Evolutionary conservation across 306 rosid species (phyloP).

Genomic region (Luffa acutangula): DNA sequence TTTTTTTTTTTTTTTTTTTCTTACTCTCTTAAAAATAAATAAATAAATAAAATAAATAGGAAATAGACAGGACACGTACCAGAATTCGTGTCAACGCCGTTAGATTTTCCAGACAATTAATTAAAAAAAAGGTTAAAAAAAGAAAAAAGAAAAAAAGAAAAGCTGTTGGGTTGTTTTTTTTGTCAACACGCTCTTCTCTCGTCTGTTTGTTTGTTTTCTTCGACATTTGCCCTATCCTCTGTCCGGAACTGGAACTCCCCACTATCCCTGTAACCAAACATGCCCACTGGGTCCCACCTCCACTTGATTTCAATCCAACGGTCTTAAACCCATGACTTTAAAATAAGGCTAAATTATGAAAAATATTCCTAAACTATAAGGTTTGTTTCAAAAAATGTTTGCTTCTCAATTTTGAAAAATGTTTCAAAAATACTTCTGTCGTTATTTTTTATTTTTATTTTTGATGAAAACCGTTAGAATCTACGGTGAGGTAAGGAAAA

Average conservation of each 20-base stretch:
- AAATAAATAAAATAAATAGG: background rate
- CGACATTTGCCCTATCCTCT: background rate
- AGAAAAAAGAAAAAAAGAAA: background rate
- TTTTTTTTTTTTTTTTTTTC: background rate
- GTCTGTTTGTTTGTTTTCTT: background rate
- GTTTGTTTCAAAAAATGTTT: too few species aligned
- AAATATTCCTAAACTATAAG: too few species aligned
- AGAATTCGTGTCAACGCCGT: slow-evolving; percentile 53
- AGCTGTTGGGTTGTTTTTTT: slow-evolving; percentile 29
- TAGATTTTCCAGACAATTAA: slow-evolving; percentile 18
- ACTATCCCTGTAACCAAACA: slow-evolving; percentile 7
- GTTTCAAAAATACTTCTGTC: too few species aligned
- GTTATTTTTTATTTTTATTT: too few species aligned
- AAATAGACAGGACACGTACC: slow-evolving; percentile 17
- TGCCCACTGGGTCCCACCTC: background rate
- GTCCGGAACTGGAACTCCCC: background rate
- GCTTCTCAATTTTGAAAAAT: too few species aligned
- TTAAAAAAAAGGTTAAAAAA: background rate
- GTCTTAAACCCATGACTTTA: background rate
- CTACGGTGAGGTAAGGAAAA: too few species aligned
- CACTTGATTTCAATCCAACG: background rate
- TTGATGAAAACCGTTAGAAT: too few species aligned
- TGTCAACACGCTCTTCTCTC: slow-evolving; percentile 23
- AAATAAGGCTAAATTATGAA: too few species aligned
- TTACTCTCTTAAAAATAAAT: background rate